phyloP scores from a whole-genome alignment of 768 basidiomycete genomes.

The Kwoniella sp. region DNA sequence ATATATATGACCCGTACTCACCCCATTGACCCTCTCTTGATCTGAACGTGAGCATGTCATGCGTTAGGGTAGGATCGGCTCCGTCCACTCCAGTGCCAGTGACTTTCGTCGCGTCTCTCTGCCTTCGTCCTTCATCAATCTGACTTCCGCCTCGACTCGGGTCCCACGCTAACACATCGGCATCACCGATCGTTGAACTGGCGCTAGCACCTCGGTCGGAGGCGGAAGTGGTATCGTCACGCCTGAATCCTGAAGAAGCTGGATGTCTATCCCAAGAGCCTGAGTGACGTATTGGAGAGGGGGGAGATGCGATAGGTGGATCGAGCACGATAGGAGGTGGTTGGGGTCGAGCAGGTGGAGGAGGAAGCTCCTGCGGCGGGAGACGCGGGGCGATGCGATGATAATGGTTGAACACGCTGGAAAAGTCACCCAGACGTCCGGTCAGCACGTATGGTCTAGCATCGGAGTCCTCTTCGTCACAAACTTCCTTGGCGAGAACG shows the following conservation, averaged over 20 bases:
- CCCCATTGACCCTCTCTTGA: slow-evolving; percentile 46
- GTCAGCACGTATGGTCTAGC: too few relatives aligned
- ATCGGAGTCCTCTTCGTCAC: background rate
- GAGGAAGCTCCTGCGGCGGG: slow-evolving; percentile 10
- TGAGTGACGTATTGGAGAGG: slow-evolving; percentile 3
- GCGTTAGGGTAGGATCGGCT: slow-evolving; percentile 45
- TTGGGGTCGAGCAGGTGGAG: slow-evolving; percentile 8
- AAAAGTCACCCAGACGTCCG: background rate
- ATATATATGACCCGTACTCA: slow-evolving; percentile 27
- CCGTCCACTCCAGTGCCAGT: slow-evolving; percentile 27
- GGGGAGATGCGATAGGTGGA: slow-evolving; percentile 17
- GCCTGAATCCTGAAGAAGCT: background rate
- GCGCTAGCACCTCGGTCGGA: background rate
- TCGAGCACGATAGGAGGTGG: slow-evolving; percentile 24
- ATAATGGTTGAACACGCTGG: slow-evolving; percentile 91
- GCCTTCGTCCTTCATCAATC: slow-evolving; percentile 23
- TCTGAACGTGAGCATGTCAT: slow-evolving; percentile 35
- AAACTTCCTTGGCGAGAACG: slow-evolving; percentile 37
- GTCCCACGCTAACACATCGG: slow-evolving; percentile 21
- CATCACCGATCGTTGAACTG: background rate
- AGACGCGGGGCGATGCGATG: slow-evolving; percentile 68
- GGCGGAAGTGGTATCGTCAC: background rate
- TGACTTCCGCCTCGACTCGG: slow-evolving; percentile 31
- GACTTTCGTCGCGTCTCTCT: slow-evolving; percentile 34
- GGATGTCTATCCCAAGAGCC: background rate